Base-by-base conservation (phyloP, 345 rosid species). In the Geranium brycei region DNA sequence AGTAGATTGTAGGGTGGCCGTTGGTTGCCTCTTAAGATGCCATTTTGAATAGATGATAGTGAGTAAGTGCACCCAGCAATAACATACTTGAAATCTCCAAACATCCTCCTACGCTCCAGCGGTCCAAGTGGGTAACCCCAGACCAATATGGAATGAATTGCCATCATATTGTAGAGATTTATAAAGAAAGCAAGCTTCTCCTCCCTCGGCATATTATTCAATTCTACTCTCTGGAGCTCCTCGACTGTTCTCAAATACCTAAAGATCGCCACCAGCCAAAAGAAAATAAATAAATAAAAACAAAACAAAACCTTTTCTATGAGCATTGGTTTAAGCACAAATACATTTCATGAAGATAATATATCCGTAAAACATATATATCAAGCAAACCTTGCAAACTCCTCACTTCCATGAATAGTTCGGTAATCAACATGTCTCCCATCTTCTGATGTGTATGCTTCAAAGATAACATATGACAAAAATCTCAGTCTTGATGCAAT, bases 381-480 rank as follows among this genome's bases (percentile, higher is more conserved):
- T 32, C 3, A 2, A 32, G 38, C 77, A 65, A 32, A 91, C 97
- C 97, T 86, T 71, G 95, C 96, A 73, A 88, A 91, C 73, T 88
- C 96, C 80, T 88, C 97, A 68, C 96, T 91, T 62, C 95, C 97
- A 80, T 88, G 91, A 67, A 91, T 80, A 69, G 83, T 91, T 85
- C 84, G 81, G 62, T 91, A 91, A 75, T 91, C 91, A 32, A 91
- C 84, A 75, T 88, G 95, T 79, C 68, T 83, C 51, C 96, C 96
- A 81, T 87, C 90, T 60, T 72, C 81, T 0, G 90, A 87, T 68
- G 75, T 71, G 75, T 83, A 91, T 62, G 91, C 90, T 72, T 91
- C 97, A 66, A 80, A 80, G 47, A 91, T 87, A 19, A 85, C 90
- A 69, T 60, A 68, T 17, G 79, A 82, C 72, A 91, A 41, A 66